Conservation (phyloP, 257 asterid genomes). For the Rauvolfia tetraphylla region DNA sequence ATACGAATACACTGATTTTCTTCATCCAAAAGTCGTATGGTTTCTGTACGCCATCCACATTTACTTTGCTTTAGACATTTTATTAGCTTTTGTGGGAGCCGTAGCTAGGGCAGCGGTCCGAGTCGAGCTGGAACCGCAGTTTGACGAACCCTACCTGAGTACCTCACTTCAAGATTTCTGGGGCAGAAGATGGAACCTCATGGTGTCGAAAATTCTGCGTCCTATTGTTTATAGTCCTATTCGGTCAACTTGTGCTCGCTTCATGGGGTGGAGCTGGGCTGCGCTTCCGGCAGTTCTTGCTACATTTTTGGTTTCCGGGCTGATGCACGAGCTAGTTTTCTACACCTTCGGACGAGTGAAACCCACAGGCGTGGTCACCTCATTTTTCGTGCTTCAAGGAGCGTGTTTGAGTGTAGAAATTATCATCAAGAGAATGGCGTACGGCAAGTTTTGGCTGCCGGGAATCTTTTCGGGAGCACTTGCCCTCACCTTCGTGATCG, state of each 20-base stretch:
- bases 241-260: neutral
- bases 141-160: constrained; percentile 44
- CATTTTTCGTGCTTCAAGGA: constrained; percentile 49
- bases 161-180: constrained; percentile 63
- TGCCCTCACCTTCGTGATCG: constrained; percentile 35
- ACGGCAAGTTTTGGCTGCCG: constrained; percentile 18
- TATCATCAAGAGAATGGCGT: constrained; percentile 25
- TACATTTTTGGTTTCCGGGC: constrained; percentile 52
- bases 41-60: constrained; percentile 39
- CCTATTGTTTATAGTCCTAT: constrained; percentile 38
- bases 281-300: constrained; percentile 26
- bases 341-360: constrained; percentile 39
- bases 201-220: constrained; percentile 41
- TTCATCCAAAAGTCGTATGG: constrained; percentile 31
- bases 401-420: constrained; percentile 31
- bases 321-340: constrained; percentile 62
- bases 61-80: constrained; percentile 36
- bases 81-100: constrained; percentile 28
- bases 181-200: constrained; percentile 62
- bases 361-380: constrained; percentile 42
- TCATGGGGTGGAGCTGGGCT: constrained; percentile 22
- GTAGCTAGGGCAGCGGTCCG: constrained; percentile 11
- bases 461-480: constrained; percentile 32
- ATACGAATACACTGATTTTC: constrained; percentile 17
- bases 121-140: constrained; percentile 45